Evolutionary conservation across 768 basidiomycete species (phyloP).

Genomic region (Guyanaporus albipodus): DNA sequence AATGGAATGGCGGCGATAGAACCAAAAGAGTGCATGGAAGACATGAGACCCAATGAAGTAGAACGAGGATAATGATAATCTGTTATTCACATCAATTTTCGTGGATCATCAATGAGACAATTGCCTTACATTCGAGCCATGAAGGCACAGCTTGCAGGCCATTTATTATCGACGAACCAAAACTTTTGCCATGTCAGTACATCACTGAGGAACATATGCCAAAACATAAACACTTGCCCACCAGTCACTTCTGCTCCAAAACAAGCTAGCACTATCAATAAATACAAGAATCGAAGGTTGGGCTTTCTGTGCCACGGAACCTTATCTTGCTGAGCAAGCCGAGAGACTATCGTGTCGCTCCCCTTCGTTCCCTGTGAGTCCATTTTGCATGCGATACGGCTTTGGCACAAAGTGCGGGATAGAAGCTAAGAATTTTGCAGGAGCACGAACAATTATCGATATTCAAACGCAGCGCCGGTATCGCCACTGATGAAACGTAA

Average conservation of each 20-base stretch:
- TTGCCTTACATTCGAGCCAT: conserved; percentile 49
- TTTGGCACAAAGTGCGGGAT: too few relatives aligned
- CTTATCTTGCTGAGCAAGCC: conserved; percentile 36
- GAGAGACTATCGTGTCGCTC: conserved; percentile 9
- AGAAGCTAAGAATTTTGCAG: too few relatives aligned
- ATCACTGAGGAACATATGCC: neutral
- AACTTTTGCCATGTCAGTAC: conserved; percentile 4
- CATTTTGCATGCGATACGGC: too few relatives aligned
- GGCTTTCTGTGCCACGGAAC: conserved; percentile 60
- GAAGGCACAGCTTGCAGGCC: conserved; percentile 56
- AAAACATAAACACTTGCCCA: conserved; percentile 4
- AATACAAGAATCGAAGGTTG: conserved; percentile 51
- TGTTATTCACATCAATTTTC: conserved; percentile 16
- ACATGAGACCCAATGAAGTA: conserved; percentile 51
- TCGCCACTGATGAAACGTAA: too few relatives aligned
- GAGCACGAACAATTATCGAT: too few relatives aligned
- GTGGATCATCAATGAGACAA: neutral
- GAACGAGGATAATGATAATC: conserved; percentile 53
- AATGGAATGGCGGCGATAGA: conserved; percentile 51
- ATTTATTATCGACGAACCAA: conserved; percentile 55
- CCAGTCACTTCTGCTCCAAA: conserved; percentile 12
- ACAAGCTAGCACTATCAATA: conserved; percentile 47
- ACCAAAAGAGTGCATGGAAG: conserved; percentile 55
- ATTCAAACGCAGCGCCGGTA: too few relatives aligned
- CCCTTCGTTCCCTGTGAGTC: neutral